Conservation (phyloP, 2,329 filamentous ascomycete genomes). For the Aureobasidium sp. region DNA sequence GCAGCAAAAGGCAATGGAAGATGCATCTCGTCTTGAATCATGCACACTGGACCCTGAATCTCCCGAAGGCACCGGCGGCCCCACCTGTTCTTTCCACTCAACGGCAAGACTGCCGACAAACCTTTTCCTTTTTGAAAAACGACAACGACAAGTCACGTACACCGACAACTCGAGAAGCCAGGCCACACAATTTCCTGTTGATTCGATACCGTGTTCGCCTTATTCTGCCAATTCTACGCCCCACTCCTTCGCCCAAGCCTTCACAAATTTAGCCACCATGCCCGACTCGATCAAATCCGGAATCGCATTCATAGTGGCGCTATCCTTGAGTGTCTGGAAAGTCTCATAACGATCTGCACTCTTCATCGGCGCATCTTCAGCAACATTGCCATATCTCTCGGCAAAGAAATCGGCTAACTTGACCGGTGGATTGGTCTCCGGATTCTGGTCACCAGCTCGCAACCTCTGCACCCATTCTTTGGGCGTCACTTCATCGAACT, state of each 20-base stretch:
- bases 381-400: constrained; percentile 20
- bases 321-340: constrained; percentile 14
- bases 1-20: neutral
- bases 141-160: neutral
- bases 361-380: constrained; percentile 13
- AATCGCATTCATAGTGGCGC: constrained; percentile 12
- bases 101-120: neutral
- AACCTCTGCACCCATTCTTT: constrained; percentile 21
- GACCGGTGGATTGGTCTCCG: constrained; percentile 24
- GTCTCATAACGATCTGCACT: constrained; percentile 18
- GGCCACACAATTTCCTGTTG: neutral
- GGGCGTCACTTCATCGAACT: constrained; percentile 18
- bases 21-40: neutral
- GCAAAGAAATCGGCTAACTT: constrained; percentile 26
- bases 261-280: constrained; percentile 19
- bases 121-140: neutral
- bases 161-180: neutral
- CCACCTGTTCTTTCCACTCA: neutral
- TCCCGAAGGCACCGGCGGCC: neutral
- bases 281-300: constrained; percentile 17
- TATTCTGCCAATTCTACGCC: neutral
- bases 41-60: neutral
- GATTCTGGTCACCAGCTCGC: constrained; percentile 18
- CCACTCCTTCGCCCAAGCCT: constrained; percentile 18
- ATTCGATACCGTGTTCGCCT: neutral